A percentile compares a stretch with the other conserved stretches of the same genome.
Evolutionary conservation across 2,329 filamentous ascomycete species (phyloP).

Genomic region (Botrytis fabae): DNA sequence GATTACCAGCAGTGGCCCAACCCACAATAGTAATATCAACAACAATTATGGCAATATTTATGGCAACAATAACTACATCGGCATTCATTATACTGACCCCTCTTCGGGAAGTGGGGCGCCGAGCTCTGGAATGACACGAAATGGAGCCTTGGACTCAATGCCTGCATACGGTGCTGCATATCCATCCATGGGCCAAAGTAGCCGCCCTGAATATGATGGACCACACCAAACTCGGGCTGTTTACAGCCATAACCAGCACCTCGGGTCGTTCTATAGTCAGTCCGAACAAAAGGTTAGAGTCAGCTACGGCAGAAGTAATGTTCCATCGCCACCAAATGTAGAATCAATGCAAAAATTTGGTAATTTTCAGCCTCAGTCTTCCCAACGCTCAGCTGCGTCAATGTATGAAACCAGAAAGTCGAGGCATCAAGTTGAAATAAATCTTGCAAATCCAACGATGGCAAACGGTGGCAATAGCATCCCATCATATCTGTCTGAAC

Average conservation of each 20-base stretch:
- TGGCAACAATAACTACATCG: fast-evolving
- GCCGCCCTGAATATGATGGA: fast-evolving
- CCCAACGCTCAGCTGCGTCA: not conserved
- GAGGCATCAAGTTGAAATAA: no score
- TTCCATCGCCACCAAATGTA: no score
- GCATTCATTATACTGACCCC: not conserved
- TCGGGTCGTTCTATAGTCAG: not conserved
- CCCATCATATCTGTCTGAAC: not conserved
- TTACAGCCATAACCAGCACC: not conserved
- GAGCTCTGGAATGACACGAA: not conserved
- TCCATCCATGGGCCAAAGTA: not conserved
- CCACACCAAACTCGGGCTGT: not conserved
- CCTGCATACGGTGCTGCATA: fast-evolving
- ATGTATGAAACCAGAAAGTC: not conserved
- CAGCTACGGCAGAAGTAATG: not conserved
- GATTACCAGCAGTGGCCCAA: not conserved
- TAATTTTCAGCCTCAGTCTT: not conserved
- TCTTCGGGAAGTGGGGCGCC: not conserved
- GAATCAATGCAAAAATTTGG: fast-evolving
- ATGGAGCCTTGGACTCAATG: not conserved
- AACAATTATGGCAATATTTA: not conserved
- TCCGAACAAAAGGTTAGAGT: not conserved
- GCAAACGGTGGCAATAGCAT: no score
- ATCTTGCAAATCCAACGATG: fast-evolving
- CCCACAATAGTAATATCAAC: not conserved